Evolutionary conservation across 148 eudicot genomes (phyloP), one percentile per base, ranked within the genome.

Genomic region (Mesembryanthemum crystallinum): DNA sequence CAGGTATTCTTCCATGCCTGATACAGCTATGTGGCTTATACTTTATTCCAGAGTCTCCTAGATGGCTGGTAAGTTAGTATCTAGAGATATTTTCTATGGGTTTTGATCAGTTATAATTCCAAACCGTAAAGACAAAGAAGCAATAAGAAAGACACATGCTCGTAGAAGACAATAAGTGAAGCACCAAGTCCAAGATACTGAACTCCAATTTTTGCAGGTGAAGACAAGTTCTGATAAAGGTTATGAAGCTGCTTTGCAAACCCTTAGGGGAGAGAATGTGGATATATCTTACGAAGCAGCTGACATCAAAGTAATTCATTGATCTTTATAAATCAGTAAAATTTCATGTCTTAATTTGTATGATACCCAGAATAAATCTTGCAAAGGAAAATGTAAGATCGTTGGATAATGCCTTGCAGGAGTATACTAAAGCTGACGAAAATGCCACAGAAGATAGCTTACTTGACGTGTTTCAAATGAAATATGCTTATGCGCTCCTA

Each of bases 41-140:
- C 73, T 84, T 87, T 80, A 83, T 89, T 70, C 89, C 91, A 7
- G 91, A 89, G 77, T 89, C 93, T 77, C 93, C 93, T 67, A 81
- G 93, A 80, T 89, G 91, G 91, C 75, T 89, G 86, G 93, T 89
- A 75, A 78, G 93, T 68, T 17, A 35, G 64, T 9, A 17, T 6
- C 15, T 8, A 29, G 7, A 0, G n/a, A n/a, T n/a, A 54, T 20
- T 12, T 20, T 71, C 20, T 71, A 9, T 71, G 1, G 43, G 33
- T 15, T 49, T 5, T 54, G n/a, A 0, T 42, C 1, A 17, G 23
- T 37, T 37, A 25, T 65, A 30, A 17, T 21, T 57, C 30, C 21
- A 71, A 71, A 42, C 21, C n/a, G 15, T 55, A 33, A 35, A 45
- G 58, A 52, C 7, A 47, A 47, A 15, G 70, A 18, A 39, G 70